A percentile compares a stretch with the other conserved stretches of the same genome.
These are phyloP conservation scores for Salix brachista DNA, from an alignment of 345 rosid species.

Conservation along the genomic window DNA sequence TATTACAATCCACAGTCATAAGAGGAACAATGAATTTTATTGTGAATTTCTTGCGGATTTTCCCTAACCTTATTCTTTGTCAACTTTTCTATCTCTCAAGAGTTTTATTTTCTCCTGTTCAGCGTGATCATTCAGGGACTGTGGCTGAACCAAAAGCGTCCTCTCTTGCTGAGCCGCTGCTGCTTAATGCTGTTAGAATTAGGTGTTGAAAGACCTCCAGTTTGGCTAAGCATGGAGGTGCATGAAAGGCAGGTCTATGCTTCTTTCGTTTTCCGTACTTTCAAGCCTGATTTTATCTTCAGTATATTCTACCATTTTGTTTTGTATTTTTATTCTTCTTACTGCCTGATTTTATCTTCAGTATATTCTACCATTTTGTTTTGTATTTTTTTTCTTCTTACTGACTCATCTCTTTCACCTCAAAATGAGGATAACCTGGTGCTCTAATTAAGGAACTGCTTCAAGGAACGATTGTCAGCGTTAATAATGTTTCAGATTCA, in stretches of 20 bases:
- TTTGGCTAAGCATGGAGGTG: constrained; percentile 99
- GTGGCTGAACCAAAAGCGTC: constrained; percentile 49
- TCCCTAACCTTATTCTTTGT: too few species aligned
- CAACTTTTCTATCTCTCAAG: too few species aligned
- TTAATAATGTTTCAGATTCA: too few species aligned
- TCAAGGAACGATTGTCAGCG: too few species aligned
- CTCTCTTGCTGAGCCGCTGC: constrained; percentile 57
- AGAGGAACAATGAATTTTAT: too few species aligned
- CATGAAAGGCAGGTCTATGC: constrained; percentile 83
- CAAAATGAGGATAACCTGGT: neutral
- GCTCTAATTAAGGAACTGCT: neutral
- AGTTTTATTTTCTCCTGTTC: too few species aligned
- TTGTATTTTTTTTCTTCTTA: neutral
- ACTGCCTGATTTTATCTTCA: neutral
- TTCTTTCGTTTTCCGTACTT: constrained; percentile 4
- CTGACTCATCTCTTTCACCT: neutral
- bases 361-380: neutral
- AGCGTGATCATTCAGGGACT: constrained; percentile 36
- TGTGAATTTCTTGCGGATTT: too few species aligned
- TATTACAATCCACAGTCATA: too few species aligned
- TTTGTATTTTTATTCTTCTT: neutral
- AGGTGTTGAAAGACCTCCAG: constrained; percentile 96
- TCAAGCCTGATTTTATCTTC: neutral
- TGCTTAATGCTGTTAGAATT: constrained; percentile 82
- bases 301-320: neutral